Conservation (phyloP, 2,329 filamentous ascomycete genomes). For the Diaporthe aspalathi region DNA sequence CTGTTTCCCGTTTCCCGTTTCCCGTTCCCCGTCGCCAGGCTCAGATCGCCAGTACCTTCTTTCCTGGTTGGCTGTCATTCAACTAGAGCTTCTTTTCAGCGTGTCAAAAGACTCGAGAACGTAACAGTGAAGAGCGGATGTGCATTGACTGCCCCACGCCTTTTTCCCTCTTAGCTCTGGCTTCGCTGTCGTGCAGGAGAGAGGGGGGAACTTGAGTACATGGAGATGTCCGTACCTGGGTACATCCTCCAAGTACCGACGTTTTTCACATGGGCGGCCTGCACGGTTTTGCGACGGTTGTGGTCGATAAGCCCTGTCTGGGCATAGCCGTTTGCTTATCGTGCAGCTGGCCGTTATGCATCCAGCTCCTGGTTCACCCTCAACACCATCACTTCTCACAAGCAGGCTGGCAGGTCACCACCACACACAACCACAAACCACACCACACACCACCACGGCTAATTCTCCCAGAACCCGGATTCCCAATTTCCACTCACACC, state of each 20-base stretch:
- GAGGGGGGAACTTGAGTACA: slow-evolving; percentile 7
- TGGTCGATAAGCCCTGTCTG: slow-evolving; percentile 1
- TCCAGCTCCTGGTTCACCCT: not conserved
- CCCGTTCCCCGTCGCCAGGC: not conserved
- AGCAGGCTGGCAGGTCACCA: not conserved
- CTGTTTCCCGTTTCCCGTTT: too few relatives aligned
- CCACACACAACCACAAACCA: not conserved
- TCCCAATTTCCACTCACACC: slow-evolving; percentile 31
- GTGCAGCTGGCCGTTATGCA: slow-evolving; percentile 30
- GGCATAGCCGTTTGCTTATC: slow-evolving; percentile 16
- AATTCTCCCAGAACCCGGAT: slow-evolving; percentile 21
- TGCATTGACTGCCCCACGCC: slow-evolving; percentile 20
- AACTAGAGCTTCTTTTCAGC: not conserved
- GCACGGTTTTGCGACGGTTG: not conserved
- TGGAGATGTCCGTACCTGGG: not conserved
- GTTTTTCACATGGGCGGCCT: not conserved
- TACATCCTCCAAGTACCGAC: slow-evolving; percentile 2
- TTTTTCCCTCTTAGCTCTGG: slow-evolving; percentile 4
- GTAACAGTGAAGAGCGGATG: not conserved
- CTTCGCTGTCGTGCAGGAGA: slow-evolving; percentile 11
- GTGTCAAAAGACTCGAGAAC: not conserved
- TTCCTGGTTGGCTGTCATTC: slow-evolving; percentile 4
- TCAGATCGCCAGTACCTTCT: not conserved
- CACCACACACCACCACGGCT: not conserved
- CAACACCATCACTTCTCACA: slow-evolving; percentile 11